Evolutionary conservation across 176 grass and related monocot genomes (phyloP), one percentile per base, ranked within the genome.

Genomic region (Oryza longistaminata): DNA sequence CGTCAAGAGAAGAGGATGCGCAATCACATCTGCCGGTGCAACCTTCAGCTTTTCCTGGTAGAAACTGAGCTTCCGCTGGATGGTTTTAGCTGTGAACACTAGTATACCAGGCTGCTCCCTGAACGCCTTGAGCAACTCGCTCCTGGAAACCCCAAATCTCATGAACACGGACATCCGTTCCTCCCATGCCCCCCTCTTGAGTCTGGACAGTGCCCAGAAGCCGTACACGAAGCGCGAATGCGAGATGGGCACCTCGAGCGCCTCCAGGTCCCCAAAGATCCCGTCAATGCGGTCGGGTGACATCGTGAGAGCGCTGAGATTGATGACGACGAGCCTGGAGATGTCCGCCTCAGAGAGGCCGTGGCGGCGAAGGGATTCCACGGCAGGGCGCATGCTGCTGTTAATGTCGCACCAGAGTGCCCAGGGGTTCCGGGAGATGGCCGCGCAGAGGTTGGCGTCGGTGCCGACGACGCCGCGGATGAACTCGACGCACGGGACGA

Each of bases 21-120:
- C 24, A 17, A 74, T n/a, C 8, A 85, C 16, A 7, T 67, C 68
- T 12, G 14, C 66, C 17, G 45, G 15, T 0, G 52, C 27, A 35
- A 89, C 0, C 74, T 80, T 85, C 5, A 84, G 25, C 48, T 7
- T 11, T 24, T 85, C 50, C 40, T 16, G 42, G 76, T 46, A 89
- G 48, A 89, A 89, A 11, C 52, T 37, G 9, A 67, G 11, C 39
- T 62, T 75, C 49, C 58, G 35, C 26, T 66, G 46, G 13, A 89
- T 58, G 3, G 10, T 69, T 43, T 80, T 65, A 58, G 53, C 53
- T 58, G 58, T 11, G 7, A 62, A 24, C 58, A 24, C 58, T 62
- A 62, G 58, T 62, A 62, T 10, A 62, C 19, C 58, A 0, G 58
- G 58, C 8, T 62, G 58, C 58, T 22, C 58, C 58, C 58, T 62